Evolutionary conservation across 176 grass and related monocot species (phyloP), one percentile per base, ranked within the genome.

Genomic region (Eremochloa ophiuroides): DNA sequence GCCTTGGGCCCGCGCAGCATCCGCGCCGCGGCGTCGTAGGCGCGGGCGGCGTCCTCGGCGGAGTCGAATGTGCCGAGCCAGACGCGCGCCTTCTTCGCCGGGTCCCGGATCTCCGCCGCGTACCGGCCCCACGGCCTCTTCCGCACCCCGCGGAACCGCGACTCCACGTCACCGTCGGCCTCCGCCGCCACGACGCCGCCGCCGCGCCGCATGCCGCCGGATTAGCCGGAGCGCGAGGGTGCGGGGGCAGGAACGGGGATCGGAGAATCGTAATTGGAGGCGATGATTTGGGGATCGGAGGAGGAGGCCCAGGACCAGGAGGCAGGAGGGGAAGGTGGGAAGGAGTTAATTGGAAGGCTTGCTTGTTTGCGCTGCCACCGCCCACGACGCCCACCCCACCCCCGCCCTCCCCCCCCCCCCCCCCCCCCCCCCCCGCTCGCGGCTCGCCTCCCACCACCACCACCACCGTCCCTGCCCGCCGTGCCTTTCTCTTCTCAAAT

Each of bases 81-180:
- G 4, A 94, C 89, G 27, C 92, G 81, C 15, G 89, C 84, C 87
- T 91, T 91, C 84, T 87, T 89, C 20, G 71, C 82, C 30, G 92
- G 92, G 80, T 91, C 92, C 0, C 89, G 89, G 89, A 94, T 94
- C 89, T 94, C 92, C 62, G 92, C 92, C n/a, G 89, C 89, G 87
- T 80, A 94, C 4, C 92, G 73, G 2, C 92, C 92, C 92, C 92
- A 94, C 20, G 92, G 92, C 62, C 92, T 67, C 86, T 91, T 91
- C 69, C 92, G 84, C 73, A 94, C 92, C 5, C 92, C 92, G 55
- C 91, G 91, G 82, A 93, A 90, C 74, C 91, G 67, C 78, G 63
- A 83, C 38, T 81, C 72, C 81, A 7, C 74, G 42, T 71, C 83
- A 18, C 4, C 27, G 27, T 59, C 78, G 3, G 8, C 76, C 37